Base-by-base conservation (phyloP, 2,329 filamentous ascomycete species). In the Stemphylium vesicarium region DNA sequence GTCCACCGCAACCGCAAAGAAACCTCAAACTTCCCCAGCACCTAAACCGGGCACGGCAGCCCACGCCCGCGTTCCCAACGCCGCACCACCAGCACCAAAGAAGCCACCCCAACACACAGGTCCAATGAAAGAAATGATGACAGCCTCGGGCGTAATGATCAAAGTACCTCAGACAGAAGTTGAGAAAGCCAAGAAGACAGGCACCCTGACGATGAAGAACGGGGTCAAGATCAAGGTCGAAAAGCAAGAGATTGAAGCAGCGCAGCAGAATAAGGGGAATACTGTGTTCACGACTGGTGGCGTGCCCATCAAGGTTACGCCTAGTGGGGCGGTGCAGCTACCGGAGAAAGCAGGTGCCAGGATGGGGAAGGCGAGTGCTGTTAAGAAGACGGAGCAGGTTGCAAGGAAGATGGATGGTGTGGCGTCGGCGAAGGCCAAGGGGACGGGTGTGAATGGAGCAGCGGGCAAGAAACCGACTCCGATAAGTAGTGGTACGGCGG, bases 221-320 rank as follows among this genome's bases (percentile, higher is more conserved):
- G 73, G 73, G 0, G 56, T 72, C 7, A 58, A 56, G 10, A 65
- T 75, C 42, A 70, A 66, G n/a, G 48, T 75, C 1, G 68, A 61
- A 8, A 71, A 72, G 31, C 61, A 70, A 1, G 71, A 74, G 4
- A 64, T 72, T 9, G 72, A 74, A 44, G 63, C 70, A 16, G 71
- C 71, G 13, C 63, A 70, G 33, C 53, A 65, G 39, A 70, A 69
- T 42, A 67, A 68, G 16, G 69, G 66, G 0, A 39, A 51, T 2
- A 70, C 63, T 0, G 41, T 70, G 12, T 64, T 73, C 59, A 74
- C 69, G 1, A 52, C 70, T 4, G 61, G 64, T 7, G 72, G 72
- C 0, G 56, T 75, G 26, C 71, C 71, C 0, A 74, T 75, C 45
- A 74, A 72, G 36, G 56, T 73, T 26, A 71, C 62, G 2, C 59